These are phyloP conservation scores for Anethum foeniculum DNA, from an alignment of 140 eudicot species.

Conservation along the genomic window DNA sequence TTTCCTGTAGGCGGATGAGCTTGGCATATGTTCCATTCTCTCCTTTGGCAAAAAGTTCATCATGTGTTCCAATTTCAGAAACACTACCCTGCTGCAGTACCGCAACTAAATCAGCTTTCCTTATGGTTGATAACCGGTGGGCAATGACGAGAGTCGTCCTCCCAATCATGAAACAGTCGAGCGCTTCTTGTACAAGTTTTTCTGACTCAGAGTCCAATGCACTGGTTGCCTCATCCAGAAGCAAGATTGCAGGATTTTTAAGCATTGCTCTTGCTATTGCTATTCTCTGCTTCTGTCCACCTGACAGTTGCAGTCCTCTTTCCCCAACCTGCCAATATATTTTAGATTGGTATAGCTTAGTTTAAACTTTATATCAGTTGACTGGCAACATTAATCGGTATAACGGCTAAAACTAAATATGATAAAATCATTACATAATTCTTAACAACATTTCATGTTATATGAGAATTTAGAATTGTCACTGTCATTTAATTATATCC, in stretches of 20 bases:
- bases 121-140: slow-evolving; percentile 88
- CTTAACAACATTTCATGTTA: not conserved
- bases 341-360: not conserved
- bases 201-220: slow-evolving; percentile 94
- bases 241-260: slow-evolving; percentile 86
- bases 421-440: not conserved
- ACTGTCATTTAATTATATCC: not conserved
- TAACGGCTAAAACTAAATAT: slow-evolving; percentile 10
- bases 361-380: not conserved
- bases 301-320: slow-evolving; percentile 86
- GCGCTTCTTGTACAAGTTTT: slow-evolving; percentile 87
- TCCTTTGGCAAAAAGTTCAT: slow-evolving; percentile 72
- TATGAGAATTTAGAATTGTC: not conserved
- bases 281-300: slow-evolving; percentile 93
- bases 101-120: slow-evolving; percentile 85
- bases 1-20: slow-evolving; percentile 82
- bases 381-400: slow-evolving; percentile 14
- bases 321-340: slow-evolving; percentile 67
- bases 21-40: slow-evolving; percentile 68
- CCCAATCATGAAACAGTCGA: slow-evolving; percentile 89
- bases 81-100: slow-evolving; percentile 85
- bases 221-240: slow-evolving; percentile 89
- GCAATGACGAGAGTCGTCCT: slow-evolving; percentile 91
- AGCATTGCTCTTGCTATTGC: slow-evolving; percentile 97
- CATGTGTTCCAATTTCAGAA: slow-evolving; percentile 74